Evolutionary conservation across 768 basidiomycete species (phyloP).

Genomic region (Calocybe cyanea): DNA sequence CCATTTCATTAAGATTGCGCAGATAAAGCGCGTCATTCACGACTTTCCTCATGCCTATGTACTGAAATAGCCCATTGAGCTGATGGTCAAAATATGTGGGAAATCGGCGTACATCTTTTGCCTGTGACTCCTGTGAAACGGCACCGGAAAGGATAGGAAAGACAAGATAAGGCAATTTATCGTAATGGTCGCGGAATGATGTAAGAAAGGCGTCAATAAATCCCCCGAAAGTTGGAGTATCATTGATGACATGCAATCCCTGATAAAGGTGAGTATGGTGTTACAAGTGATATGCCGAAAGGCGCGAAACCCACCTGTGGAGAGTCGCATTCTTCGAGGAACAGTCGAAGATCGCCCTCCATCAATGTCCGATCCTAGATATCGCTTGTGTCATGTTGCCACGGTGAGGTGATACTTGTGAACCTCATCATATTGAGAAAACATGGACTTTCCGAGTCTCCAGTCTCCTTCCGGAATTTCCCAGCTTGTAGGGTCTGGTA

Average conservation of each 20-base stretch:
- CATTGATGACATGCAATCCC: constrained; percentile 70
- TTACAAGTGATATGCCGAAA: background rate
- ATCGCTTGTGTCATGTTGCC: background rate
- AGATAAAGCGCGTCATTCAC: constrained; percentile 65
- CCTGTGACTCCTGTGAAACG: constrained; percentile 26
- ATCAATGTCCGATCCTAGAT: constrained; percentile 58
- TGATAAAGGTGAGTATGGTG: constrained; percentile 24
- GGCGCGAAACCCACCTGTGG: constrained; percentile 51
- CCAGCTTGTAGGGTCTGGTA: constrained; percentile 58
- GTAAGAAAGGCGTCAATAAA: constrained; percentile 59
- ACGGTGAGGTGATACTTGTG: background rate
- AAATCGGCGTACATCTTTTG: constrained; percentile 40
- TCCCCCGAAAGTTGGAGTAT: constrained; percentile 59
- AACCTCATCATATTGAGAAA: constrained; percentile 54
- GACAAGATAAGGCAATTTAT: constrained; percentile 54
- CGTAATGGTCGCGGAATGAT: constrained; percentile 63
- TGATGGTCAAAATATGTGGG: constrained; percentile 5
- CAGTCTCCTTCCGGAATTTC: constrained; percentile 54
- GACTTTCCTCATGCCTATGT: constrained; percentile 33
- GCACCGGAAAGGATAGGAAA: constrained; percentile 56
- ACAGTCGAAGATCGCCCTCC: constrained; percentile 62
- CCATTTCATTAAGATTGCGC: constrained; percentile 44
- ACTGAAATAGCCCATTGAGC: constrained; percentile 24
- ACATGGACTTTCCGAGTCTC: constrained; percentile 48
- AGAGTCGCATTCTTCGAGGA: constrained; percentile 73